Conservation (phyloP, 768 basidiomycete genomes). For the Mycena floridula region DNA sequence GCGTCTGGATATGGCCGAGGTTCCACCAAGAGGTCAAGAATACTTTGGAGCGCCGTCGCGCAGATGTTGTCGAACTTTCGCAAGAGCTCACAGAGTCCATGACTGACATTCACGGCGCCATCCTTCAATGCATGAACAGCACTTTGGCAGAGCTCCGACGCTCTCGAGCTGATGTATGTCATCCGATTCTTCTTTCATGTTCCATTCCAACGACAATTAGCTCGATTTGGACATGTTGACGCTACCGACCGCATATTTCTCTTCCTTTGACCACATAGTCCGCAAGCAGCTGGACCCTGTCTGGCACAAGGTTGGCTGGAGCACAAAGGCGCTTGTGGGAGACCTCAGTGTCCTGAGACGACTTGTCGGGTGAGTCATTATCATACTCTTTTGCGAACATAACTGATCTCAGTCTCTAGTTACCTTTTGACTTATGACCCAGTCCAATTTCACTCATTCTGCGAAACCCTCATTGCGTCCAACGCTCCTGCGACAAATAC, state of each 20-base stretch:
- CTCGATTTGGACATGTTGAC: conserved; percentile 91
- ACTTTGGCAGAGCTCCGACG: conserved; percentile 88
- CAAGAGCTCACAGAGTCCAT: conserved; percentile 82
- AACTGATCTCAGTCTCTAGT: conserved; percentile 26
- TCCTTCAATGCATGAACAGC: conserved; percentile 90
- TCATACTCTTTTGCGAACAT: background rate
- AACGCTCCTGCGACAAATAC: conserved; percentile 30
- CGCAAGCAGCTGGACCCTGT: conserved; percentile 86
- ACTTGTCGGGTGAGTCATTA: conserved; percentile 60
- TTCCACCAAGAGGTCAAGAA: conserved; percentile 88
- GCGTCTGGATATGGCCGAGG: conserved; percentile 91
- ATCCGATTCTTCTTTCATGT: background rate
- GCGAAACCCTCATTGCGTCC: conserved; percentile 79
- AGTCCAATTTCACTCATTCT: conserved; percentile 84
- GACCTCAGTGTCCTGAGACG: conserved; percentile 83
- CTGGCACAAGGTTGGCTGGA: conserved; percentile 95
- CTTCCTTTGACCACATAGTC: conserved; percentile 85
- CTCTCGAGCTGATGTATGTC: conserved; percentile 64
- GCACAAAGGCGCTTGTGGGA: conserved; percentile 84
- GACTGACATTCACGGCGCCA: conserved; percentile 87
- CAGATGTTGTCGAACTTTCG: conserved; percentile 89
- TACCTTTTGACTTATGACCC: conserved; percentile 89
- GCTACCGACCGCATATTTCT: conserved; percentile 90
- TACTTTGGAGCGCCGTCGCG: conserved; percentile 74
- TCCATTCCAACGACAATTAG: too few species aligned